Percentiles rank a stretch among this genome's conserved stretches.
Evolutionary conservation across 169 alveolate species (phyloP).

Genomic region (Cryptosporidium felis): DNA sequence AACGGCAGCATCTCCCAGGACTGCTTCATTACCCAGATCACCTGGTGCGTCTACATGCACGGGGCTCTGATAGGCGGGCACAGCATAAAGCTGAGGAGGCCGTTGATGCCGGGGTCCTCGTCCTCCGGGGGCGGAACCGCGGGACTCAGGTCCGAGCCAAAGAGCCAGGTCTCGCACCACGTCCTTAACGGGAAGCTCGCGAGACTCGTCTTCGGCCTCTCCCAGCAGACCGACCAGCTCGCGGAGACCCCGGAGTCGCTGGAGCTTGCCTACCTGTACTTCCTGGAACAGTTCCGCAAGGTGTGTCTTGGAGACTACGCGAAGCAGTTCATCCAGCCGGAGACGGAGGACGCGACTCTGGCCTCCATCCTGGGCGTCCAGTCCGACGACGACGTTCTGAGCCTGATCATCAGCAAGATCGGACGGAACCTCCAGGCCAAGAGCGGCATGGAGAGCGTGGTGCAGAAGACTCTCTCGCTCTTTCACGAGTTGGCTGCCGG

Average conservation of each 20-base stretch:
- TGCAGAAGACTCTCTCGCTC: conserved; percentile 87
- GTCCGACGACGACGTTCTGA: conserved; percentile 82
- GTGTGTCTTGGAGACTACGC: conserved; percentile 90
- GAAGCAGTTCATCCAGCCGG: conserved; percentile 82
- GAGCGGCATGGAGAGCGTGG: conserved; percentile 82
- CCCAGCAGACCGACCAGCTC: conserved; percentile 77
- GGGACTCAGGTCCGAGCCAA: conserved; percentile 63
- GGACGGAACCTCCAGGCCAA: conserved; percentile 85
- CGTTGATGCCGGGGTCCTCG: conserved; percentile 77
- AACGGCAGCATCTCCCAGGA: conserved; percentile 72
- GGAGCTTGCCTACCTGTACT: conserved; percentile 87
- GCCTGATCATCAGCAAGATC: conserved; percentile 79
- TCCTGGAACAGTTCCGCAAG: conserved; percentile 91
- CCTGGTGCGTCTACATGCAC: conserved; percentile 81
- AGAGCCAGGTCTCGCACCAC: conserved; percentile 70
- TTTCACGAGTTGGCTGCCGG: conserved; percentile 92
- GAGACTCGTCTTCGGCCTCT: conserved; percentile 80
- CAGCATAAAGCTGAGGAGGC: conserved; percentile 45
- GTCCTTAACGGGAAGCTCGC: conserved; percentile 82
- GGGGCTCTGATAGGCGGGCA: conserved; percentile 78
- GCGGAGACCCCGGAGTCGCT: conserved; percentile 78
- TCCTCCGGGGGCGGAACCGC: conserved; percentile 78
- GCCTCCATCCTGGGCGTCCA: conserved; percentile 78
- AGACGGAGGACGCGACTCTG: conserved; percentile 78
- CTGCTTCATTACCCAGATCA: conserved; percentile 76